phyloP scores from a whole-genome alignment of 176 grass and related monocot genomes.

The Secale cereale region DNA sequence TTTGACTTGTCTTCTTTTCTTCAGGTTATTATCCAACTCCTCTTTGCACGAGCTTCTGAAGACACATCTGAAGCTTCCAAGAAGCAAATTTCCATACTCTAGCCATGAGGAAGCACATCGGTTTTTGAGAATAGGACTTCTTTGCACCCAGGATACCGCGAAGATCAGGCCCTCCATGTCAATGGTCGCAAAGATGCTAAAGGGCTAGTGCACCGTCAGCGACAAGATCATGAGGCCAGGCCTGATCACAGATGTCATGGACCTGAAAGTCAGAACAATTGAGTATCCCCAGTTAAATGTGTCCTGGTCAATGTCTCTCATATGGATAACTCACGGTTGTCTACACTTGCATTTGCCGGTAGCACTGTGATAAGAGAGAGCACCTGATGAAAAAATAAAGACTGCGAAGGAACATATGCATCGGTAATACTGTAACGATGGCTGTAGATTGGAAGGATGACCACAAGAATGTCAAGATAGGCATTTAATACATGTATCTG shows the following conservation, averaged over 20 bases:
- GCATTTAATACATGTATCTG: neutral
- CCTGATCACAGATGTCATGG: constrained; percentile 82
- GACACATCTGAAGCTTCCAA: constrained; percentile 1
- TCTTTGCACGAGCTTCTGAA: no score
- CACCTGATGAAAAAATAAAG: neutral
- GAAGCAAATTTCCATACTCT: neutral
- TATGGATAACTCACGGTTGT: constrained; percentile 29
- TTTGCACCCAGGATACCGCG: constrained; percentile 70
- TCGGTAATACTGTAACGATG: neutral
- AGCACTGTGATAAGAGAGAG: constrained; percentile 35
- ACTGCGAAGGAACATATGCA: neutral
- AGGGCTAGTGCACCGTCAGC: constrained; percentile 22
- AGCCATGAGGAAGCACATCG: constrained; percentile 51
- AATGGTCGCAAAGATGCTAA: constrained; percentile 47
- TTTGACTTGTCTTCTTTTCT: no score
- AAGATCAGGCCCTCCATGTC: constrained; percentile 73
- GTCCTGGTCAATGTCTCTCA: constrained; percentile 33
- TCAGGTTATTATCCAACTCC: no score
- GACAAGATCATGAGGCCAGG: constrained; percentile 66
- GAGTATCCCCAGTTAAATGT: constrained; percentile 8
- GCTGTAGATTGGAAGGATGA: neutral
- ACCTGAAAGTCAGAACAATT: constrained; percentile 51
- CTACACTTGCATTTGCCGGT: constrained; percentile 38
- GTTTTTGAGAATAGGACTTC: constrained; percentile 64
- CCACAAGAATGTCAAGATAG: neutral